phyloP scores from a whole-genome alignment of 345 rosid genomes.

The Camelina sativa region DNA sequence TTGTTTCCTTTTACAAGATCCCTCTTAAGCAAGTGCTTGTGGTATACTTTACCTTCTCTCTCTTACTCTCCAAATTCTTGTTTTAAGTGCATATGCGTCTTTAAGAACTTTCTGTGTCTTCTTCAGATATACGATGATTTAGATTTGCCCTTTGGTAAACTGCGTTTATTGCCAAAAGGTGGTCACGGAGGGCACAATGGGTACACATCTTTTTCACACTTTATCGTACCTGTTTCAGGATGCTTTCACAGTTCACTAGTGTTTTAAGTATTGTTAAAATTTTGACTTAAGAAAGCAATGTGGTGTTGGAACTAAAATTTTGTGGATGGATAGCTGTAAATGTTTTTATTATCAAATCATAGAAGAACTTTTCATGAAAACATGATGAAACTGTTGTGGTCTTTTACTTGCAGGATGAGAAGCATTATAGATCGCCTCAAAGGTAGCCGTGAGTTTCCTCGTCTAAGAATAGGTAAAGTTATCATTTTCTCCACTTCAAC shows the following conservation, averaged over 20 bases:
- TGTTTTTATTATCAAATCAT: slow-evolving; percentile 19
- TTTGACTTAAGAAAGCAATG: slow-evolving; percentile 5
- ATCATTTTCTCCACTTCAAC: not conserved
- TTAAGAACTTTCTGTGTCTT: slow-evolving; percentile 16
- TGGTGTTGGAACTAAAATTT: not conserved
- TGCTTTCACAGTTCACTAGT: not conserved
- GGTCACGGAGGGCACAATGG: slow-evolving; percentile 99
- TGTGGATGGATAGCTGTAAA: not conserved
- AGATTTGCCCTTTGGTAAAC: slow-evolving; percentile 89
- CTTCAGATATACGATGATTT: slow-evolving; percentile 86
- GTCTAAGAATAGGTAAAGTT: slow-evolving; percentile 80
- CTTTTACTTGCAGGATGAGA: slow-evolving; percentile 67
- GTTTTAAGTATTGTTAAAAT: not conserved
- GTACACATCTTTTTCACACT: slow-evolving; percentile 45
- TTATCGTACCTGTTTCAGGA: not conserved
- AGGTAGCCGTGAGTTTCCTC: slow-evolving; percentile 92
- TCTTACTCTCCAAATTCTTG: not conserved
- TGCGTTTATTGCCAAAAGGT: slow-evolving; percentile 94
- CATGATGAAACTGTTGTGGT: slow-evolving; percentile 16
- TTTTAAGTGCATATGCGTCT: slow-evolving; percentile 8
- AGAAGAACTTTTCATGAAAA: not conserved
- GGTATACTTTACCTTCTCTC: slow-evolving; percentile 52
- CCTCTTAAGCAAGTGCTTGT: slow-evolving; percentile 92
- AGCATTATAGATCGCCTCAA: slow-evolving; percentile 86
- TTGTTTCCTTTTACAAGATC: slow-evolving; percentile 85